Conservation (phyloP, 73 alveolate genomes). For the Loxodes magnus region DNA sequence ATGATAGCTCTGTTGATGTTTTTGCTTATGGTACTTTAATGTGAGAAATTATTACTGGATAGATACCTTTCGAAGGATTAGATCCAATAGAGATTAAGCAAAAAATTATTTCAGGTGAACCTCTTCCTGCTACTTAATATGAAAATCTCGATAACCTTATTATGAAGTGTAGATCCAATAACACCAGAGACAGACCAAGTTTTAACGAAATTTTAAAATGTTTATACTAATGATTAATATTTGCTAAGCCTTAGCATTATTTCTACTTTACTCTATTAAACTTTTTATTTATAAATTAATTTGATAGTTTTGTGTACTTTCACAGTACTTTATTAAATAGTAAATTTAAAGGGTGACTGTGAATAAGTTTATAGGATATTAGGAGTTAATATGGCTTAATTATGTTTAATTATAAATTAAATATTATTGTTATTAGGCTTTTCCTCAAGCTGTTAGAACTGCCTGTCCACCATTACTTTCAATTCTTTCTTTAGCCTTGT, state of each 20-base stretch:
- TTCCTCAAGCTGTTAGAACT: neutral
- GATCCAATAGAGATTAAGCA: conserved; percentile 82
- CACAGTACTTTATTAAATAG: too few relatives aligned
- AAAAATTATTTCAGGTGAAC: conserved; percentile 64
- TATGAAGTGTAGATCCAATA: conserved; percentile 44
- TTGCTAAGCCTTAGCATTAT: too few relatives aligned
- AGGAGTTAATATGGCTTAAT: too few relatives aligned
- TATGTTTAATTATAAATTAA: too few relatives aligned
- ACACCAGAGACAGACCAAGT: conserved; percentile 46
- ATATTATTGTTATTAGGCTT: neutral
- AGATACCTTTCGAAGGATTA: conserved; percentile 93
- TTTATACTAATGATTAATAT: too few relatives aligned
- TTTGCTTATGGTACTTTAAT: conserved; percentile 96
- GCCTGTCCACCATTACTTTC: neutral
- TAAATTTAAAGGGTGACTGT: too few relatives aligned
- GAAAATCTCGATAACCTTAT: conserved; percentile 43
- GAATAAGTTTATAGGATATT: too few relatives aligned
- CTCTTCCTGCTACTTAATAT: conserved; percentile 14
- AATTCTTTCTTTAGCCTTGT: neutral
- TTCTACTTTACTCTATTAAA: too few relatives aligned
- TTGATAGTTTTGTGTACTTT: too few relatives aligned
- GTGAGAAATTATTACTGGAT: conserved; percentile 91
- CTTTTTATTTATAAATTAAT: too few relatives aligned
- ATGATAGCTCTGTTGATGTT: conserved; percentile 90
- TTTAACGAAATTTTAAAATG: conserved; percentile 34